These are phyloP conservation scores for Letharia lupina DNA, from an alignment of 495 filamentous ascomycete species.

Conservation along the genomic window DNA sequence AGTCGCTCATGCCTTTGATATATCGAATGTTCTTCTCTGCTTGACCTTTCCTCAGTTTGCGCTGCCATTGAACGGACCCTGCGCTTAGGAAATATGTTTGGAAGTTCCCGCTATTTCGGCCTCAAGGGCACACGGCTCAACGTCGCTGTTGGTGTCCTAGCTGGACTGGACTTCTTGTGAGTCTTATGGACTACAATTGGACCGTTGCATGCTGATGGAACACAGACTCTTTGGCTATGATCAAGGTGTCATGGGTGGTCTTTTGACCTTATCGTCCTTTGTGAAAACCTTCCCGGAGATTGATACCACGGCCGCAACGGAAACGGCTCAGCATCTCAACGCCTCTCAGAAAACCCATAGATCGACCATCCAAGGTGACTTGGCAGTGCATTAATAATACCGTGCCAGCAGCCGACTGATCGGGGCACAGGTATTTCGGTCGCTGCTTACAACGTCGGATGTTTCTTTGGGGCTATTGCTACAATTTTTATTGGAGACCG, in stretches of 20 bases:
- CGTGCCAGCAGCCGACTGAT: conserved; percentile 4
- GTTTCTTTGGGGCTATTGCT: conserved; percentile 60
- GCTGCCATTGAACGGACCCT: background rate
- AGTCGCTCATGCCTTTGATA: too few species aligned
- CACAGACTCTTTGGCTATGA: conserved; percentile 45
- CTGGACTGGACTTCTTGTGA: conserved; percentile 59
- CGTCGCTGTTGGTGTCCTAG: conserved; percentile 57
- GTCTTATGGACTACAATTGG: background rate
- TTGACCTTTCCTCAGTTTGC: background rate
- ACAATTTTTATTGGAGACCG: conserved; percentile 64
- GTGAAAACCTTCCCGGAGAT: conserved; percentile 47
- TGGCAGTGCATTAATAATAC: background rate
- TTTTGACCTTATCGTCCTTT: conserved; percentile 21
- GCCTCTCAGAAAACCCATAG: conserved; percentile 32
- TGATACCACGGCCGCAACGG: conserved; percentile 35
- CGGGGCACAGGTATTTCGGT: conserved; percentile 43
- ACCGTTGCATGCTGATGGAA: background rate
- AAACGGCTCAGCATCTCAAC: conserved; percentile 22
- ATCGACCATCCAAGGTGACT: conserved; percentile 48
- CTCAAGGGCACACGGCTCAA: conserved; percentile 58
- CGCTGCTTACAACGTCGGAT: conserved; percentile 66
- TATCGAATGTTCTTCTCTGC: background rate
- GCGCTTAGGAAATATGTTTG: conserved; percentile 31
- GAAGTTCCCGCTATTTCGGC: conserved; percentile 48
- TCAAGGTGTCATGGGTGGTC: conserved; percentile 36